Conservation (phyloP, 192 early-diverging fungal genomes). For the Endogone sp. region DNA sequence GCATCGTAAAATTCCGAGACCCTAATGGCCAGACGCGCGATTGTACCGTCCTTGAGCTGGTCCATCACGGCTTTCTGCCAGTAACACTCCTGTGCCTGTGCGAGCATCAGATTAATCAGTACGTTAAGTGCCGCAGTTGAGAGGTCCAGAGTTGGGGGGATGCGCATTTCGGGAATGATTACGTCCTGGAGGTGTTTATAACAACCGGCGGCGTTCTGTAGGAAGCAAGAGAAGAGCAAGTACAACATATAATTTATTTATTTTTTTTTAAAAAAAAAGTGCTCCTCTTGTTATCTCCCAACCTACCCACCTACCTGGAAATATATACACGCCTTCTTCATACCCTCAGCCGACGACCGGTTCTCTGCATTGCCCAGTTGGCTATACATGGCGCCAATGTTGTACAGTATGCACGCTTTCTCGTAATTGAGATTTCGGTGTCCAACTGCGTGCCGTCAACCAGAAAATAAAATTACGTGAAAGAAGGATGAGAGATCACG, state of each 20-base stretch:
- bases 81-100: constrained; percentile 93
- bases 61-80: constrained; percentile 83
- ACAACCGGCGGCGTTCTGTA: constrained; percentile 74
- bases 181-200: constrained; percentile 59
- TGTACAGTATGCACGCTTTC: constrained; percentile 79
- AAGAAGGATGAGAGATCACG: neutral
- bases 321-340: constrained; percentile 70
- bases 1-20: constrained; percentile 70
- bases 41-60: constrained; percentile 72
- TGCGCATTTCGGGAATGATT: constrained; percentile 59
- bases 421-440: constrained; percentile 80
- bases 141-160: constrained; percentile 67
- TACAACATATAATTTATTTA: no score
- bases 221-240: neutral
- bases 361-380: constrained; percentile 71
- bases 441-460: constrained; percentile 31
- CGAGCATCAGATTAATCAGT: constrained; percentile 75
- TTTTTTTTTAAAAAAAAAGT: neutral
- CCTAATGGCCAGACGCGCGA: constrained; percentile 73
- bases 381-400: constrained; percentile 83
- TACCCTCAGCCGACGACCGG: constrained; percentile 65
- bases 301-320: constrained; percentile 68
- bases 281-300: neutral
- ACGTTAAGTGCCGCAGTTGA: constrained; percentile 62
- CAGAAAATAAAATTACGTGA: neutral